Evolutionary conservation across 176 grass and related monocot species (phyloP).

Genomic region (Carex cristatella): DNA sequence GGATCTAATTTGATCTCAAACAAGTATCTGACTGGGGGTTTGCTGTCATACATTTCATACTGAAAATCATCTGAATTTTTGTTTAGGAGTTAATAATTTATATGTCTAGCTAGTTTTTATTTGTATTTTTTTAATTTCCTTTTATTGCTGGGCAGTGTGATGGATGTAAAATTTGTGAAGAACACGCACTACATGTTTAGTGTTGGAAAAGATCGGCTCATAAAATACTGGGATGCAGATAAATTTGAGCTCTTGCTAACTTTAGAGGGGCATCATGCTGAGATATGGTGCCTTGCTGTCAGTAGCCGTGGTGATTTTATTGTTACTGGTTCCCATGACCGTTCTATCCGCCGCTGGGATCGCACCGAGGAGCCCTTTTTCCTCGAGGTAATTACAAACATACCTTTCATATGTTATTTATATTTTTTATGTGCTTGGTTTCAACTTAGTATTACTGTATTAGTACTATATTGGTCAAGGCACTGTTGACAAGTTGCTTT

Average conservation of each 20-base stretch:
- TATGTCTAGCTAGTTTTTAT: not conserved
- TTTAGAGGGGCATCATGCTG: slow-evolving; percentile 93
- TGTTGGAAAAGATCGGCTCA: slow-evolving; percentile 81
- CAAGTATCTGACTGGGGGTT: not conserved
- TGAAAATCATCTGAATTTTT: not conserved
- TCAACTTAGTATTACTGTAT: not conserved
- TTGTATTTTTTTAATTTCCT: not conserved
- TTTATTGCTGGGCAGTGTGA: slow-evolving; percentile 54
- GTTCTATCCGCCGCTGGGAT: slow-evolving; percentile 90
- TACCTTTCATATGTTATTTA: not conserved
- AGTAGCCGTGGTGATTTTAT: slow-evolving; percentile 89
- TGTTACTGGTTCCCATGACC: slow-evolving; percentile 89
- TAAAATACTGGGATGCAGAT: slow-evolving; percentile 98
- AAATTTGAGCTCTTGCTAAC: slow-evolving; percentile 95
- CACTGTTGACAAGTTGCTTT: not conserved
- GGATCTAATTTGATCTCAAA: not conserved
- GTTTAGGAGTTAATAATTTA: not conserved
- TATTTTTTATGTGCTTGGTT: not conserved
- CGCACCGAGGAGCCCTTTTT: slow-evolving; percentile 94
- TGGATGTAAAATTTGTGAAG: slow-evolving; percentile 91
- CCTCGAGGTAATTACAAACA: slow-evolving; percentile 54
- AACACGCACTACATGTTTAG: slow-evolving; percentile 95
- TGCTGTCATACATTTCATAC: not conserved
- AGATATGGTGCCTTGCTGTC: slow-evolving; percentile 85
- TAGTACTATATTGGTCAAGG: not conserved